Evolutionary conservation across 176 grass and related monocot species (phyloP), one percentile per base, ranked within the genome.

Genomic region (Oryza brachyantha): DNA sequence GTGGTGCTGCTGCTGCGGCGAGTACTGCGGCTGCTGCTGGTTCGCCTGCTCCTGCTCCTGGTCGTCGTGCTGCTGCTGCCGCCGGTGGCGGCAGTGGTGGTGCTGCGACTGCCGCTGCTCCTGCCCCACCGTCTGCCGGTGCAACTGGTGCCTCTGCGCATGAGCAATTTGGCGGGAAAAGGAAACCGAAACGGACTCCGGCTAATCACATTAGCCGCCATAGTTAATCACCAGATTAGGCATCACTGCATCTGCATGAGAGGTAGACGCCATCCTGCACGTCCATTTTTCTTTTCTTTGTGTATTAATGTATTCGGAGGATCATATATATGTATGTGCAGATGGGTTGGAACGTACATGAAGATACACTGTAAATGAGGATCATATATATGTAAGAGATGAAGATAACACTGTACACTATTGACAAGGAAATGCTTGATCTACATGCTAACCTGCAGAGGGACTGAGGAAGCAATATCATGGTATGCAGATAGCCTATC

Each of bases 1-100:
- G 12, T 89, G 87, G 55, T 89, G 70, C n/a, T 79, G 68, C 8
- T 85, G 68, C 13, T 79, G 67, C 68, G 60, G 76, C 22, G 68
- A 82, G 1, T 82, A 64, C 78, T 86, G 63, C 63, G 70, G 84
- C 29, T 88, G 86, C 69, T 88, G 81, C 70, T 80, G 81, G 75
- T 74, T 88, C 40, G 69, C 72, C 1, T 88, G 80, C 75, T 84
- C 72, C 1, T 88, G 80, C 75, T 84, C 86, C 5, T 84, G 80
- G 75, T 36, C 64, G 2, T 62, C 70, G 38, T 64, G 39, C 74
- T 77, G 34, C 77, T 58, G 64, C 46, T 85, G 81, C 69, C 54
- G 62, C 40, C 54, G 57, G 3, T 45, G 76, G 32, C 79, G 12
- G 25, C 74, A 70, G 81, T 37, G 63, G 50, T 68, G 48, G 48